Evolutionary conservation across 306 rosid species (phyloP), one percentile per base, ranked within the genome.

Genomic region (Luffa aegyptiaca): DNA sequence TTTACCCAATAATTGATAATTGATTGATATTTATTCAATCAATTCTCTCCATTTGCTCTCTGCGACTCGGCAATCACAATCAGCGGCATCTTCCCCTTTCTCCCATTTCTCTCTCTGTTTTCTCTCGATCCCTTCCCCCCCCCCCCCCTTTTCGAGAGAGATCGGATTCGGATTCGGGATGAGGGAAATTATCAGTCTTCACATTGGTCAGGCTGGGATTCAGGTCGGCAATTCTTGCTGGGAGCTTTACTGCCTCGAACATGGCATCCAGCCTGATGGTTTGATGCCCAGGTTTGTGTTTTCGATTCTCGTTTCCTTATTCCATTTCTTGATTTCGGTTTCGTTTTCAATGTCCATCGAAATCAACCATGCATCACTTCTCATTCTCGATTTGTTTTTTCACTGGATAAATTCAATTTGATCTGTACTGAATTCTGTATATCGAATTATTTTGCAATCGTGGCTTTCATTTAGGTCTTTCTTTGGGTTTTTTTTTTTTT

Each of bases 151-250:
- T 36, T 52, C 8, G 77, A 72, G 77, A 18, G 77, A 46, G 55
- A 44, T 70, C 55, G 41, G 41, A 80, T 10, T 33, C 39, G 11
- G 68, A 61, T 21, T 31, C 16, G 46, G 46, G 72, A 65, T 91
- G 96, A 89, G 96, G 76, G 96, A 91, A 76, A 84, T 91, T 63
- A 87, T 91, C 59, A 91, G 91, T 80, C 77, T 91, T 69, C 96
- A 91, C 84, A 87, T 91, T 63, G 96, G 96, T 17, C 96, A 91
- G 79, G 96, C 96, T 81, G 96, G 96, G 82, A 85, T 89, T 80
- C 96, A 91, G 87, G 91, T 91, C 37, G 96, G 96, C 31, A 91
- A 91, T 86, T 88, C 96, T 37, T 91, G 96, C 69, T 91, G 96
- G 96, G 96, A 91, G 86, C 86, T 91, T 16, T 91, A 89, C 86